Percentiles rank a stretch among this genome's conserved stretches.
phyloP scores from a whole-genome alignment of 2,329 filamentous ascomycete genomes.

The Epichloe scottii region DNA sequence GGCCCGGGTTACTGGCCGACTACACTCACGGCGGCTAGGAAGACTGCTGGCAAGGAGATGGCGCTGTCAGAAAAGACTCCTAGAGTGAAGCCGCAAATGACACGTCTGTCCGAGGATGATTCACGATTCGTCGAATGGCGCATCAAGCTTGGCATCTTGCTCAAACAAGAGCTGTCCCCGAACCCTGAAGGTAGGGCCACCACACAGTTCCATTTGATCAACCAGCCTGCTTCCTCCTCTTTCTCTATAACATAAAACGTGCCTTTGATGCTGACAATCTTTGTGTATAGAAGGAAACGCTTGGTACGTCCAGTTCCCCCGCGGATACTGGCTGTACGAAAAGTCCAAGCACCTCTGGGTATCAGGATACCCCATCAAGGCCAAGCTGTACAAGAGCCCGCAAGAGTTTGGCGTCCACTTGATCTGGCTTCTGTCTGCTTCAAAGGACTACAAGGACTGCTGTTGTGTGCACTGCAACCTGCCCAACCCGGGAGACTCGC shows the following conservation, averaged over 20 bases:
- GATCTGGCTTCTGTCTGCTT: constrained; percentile 37
- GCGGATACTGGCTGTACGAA: constrained; percentile 34
- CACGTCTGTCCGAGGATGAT: constrained; percentile 29
- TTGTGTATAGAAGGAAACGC: constrained; percentile 25
- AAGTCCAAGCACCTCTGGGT: constrained; percentile 37
- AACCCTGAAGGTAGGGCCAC: constrained; percentile 24
- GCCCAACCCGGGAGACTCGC: constrained; percentile 14
- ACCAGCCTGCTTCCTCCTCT: no score
- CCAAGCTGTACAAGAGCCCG: constrained; percentile 37
- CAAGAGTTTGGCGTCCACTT: constrained; percentile 40
- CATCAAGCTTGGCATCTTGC: constrained; percentile 31
- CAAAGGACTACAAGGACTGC: constrained; percentile 35
- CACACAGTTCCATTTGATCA: neutral
- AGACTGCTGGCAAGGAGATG: constrained; percentile 25
- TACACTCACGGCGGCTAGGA: constrained; percentile 15
- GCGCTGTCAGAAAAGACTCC: constrained; percentile 21
- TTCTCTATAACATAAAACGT: no score
- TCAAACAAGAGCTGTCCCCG: constrained; percentile 32
- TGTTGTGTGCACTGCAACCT: constrained; percentile 37
- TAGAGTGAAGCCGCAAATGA: constrained; percentile 30
- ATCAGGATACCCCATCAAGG: constrained; percentile 35
- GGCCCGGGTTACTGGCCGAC: constrained; percentile 33
- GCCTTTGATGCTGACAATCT: neutral
- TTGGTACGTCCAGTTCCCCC: constrained; percentile 32
- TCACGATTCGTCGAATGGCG: constrained; percentile 32